These are phyloP conservation scores for Ligustrum vulgare DNA, from an alignment of 257 asterid species.

Conservation along the genomic window DNA sequence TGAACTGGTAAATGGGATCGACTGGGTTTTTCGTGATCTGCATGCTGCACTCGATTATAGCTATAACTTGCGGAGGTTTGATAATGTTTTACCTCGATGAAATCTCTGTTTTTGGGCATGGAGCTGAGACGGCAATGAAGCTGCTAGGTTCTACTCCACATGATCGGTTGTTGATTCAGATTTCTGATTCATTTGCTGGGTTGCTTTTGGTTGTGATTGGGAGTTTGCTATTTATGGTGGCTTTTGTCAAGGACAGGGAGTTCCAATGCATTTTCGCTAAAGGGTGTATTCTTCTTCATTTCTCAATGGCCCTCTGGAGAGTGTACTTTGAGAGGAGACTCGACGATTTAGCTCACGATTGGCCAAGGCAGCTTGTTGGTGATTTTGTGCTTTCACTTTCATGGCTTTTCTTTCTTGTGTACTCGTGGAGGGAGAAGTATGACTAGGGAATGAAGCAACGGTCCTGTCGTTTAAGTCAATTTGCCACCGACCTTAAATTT, in stretches of 20 bases:
- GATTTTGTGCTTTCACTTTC: conserved; percentile 66
- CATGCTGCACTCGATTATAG: conserved; percentile 47
- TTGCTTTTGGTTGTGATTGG: conserved; percentile 59
- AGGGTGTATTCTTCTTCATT: conserved; percentile 55
- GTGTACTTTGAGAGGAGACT: conserved; percentile 61
- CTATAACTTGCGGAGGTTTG: conserved; percentile 46
- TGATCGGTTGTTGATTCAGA: conserved; percentile 50
- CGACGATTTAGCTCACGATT: conserved; percentile 66
- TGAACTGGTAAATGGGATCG: conserved; percentile 40
- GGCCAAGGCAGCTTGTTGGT: conserved; percentile 68
- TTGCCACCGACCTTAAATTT: too few relatives aligned
- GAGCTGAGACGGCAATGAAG: conserved; percentile 53
- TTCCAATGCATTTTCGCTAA: conserved; percentile 65
- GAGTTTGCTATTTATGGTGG: conserved; percentile 61
- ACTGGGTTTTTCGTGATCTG: conserved; percentile 54
- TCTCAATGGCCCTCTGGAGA: conserved; percentile 66
- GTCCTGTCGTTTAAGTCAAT: too few relatives aligned
- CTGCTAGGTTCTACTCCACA: conserved; percentile 65
- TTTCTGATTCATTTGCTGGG: conserved; percentile 63
- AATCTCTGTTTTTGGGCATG: conserved; percentile 56
- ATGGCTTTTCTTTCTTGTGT: conserved; percentile 64
- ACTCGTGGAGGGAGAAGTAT: conserved; percentile 69
- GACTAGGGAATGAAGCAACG: conserved; percentile 29
- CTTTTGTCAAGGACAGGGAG: conserved; percentile 63
- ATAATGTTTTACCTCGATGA: conserved; percentile 65